phyloP scores from a whole-genome alignment of 2,329 filamentous ascomycete genomes.

The Microdochium bolleyi region DNA sequence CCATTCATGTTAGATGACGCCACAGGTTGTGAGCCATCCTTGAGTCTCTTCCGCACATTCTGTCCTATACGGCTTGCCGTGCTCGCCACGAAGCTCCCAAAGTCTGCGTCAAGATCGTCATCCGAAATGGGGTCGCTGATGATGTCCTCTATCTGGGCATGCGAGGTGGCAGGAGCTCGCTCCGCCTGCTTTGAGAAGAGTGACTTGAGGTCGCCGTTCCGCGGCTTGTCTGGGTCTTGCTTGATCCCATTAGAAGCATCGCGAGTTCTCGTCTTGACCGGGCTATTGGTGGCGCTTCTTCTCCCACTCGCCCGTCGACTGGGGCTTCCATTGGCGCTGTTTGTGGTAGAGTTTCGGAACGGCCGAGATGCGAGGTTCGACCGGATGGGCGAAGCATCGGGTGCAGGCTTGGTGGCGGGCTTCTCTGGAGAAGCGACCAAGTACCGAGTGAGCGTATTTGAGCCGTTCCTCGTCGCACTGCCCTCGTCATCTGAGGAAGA shows the following conservation, averaged over 20 bases:
- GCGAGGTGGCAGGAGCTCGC: conserved; percentile 28
- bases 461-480: conserved; percentile 22
- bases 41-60: conserved; percentile 45
- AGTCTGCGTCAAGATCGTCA: conserved; percentile 47
- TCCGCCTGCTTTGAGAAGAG: conserved; percentile 57
- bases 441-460: conserved; percentile 44
- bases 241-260: conserved; percentile 20
- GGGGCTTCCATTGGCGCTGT: conserved; percentile 11
- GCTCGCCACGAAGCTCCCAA: conserved; percentile 35
- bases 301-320: conserved; percentile 5
- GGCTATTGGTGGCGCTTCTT: conserved; percentile 35
- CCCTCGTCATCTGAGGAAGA: conserved; percentile 41
- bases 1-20: conserved; percentile 7
- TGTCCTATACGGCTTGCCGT: conserved; percentile 47
- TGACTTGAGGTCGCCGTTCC: conserved; percentile 47
- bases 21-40: conserved; percentile 22
- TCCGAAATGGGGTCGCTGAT: conserved; percentile 47
- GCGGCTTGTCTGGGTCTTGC: conserved; percentile 31
- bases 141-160: conserved; percentile 35
- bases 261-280: conserved; percentile 15
- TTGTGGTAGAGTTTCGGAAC: conserved; percentile 9
- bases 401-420: conserved; percentile 15
- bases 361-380: conserved; percentile 12
- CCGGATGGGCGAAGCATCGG: conserved; percentile 6
- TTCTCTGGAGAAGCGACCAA: conserved; percentile 44